Evolutionary conservation across 2,329 filamentous ascomycete genomes (phyloP), one percentile per base, ranked within the genome.

Genomic region (Annulohypoxylon truncatum): DNA sequence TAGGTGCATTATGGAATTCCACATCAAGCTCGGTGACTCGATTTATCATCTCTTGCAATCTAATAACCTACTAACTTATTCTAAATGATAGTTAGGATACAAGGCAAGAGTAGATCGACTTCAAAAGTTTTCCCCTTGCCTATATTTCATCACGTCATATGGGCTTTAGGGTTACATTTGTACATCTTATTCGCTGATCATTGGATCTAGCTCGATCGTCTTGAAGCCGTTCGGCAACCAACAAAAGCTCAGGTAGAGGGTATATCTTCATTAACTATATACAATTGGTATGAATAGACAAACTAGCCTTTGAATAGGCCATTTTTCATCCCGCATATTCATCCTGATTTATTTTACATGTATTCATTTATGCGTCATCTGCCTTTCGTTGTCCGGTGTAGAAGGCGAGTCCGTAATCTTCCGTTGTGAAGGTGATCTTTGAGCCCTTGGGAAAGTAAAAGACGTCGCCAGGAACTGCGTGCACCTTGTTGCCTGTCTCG

Each of bases 381-480:
- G 77, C 72, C 66, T 79, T 78, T 50, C 80, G 74, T 71, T 81
- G 80, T 1, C 82, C 82, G 24, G 75, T 75, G 73, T 82, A 91
- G 71, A 90, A 90, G 0, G 84, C 89, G 72, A 90, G 76, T 0
- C 88, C 89, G 71, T 86, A 87, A 63, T 85, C 83, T 33, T 83
- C 80, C 9, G 88, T 90, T 2, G 82, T 85, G 67, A 92, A 92
- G 0, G 89, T 90, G 71, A 92, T 90, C 65, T 84, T 89, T 1
- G 83, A 77, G 1, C 89, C 89, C 76, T 87, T 89, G 67, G 88
- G 89, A 74, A 91, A 91, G 76, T 87, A 89, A 71, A 92, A 90
- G 50, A 90, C 87, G 76, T 92, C 90, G 0, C 90, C 90, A 6
- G 85, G 82, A 29, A 79, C 82, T 7, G 87, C 89, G 54, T 84